Evolutionary conservation across 768 basidiomycete species (phyloP).

Genomic region (Lactifluus pinguis): DNA sequence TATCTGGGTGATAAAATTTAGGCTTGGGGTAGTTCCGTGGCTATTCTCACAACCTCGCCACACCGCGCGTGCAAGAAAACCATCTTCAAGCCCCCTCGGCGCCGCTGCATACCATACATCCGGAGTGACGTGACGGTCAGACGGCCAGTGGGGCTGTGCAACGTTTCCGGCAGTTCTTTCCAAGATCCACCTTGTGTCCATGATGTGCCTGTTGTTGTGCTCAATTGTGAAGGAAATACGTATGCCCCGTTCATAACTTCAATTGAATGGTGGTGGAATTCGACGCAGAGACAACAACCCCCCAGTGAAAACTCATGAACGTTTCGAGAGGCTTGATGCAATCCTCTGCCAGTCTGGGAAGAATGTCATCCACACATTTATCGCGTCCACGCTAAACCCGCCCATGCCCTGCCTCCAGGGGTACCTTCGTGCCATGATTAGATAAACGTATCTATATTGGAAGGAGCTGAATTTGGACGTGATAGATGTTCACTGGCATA

Average conservation of each 20-base stretch:
- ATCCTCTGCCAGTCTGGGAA: neutral
- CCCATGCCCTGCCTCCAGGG: neutral
- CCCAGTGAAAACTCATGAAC: neutral
- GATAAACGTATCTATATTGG: neutral
- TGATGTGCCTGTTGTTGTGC: neutral
- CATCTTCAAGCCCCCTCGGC: neutral
- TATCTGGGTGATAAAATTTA: neutral
- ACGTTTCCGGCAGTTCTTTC: neutral
- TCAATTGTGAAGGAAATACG: neutral
- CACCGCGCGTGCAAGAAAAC: neutral
- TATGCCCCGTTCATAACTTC: neutral
- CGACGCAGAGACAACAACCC: no score
- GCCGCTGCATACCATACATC: neutral
- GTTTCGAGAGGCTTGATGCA: neutral
- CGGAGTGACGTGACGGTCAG: neutral
- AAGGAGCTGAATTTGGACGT: neutral
- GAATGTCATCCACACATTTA: neutral
- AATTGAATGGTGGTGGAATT: no score
- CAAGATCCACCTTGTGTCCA: conserved; percentile 1
- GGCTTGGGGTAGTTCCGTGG: neutral
- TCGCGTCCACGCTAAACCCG: neutral
- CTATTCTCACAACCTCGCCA: neutral
- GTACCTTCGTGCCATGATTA: neutral
- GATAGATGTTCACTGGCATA: neutral
- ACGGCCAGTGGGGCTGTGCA: neutral